Base-by-base conservation (phyloP, 202 grass and related monocot genomes). In the Carex arenaria region DNA sequence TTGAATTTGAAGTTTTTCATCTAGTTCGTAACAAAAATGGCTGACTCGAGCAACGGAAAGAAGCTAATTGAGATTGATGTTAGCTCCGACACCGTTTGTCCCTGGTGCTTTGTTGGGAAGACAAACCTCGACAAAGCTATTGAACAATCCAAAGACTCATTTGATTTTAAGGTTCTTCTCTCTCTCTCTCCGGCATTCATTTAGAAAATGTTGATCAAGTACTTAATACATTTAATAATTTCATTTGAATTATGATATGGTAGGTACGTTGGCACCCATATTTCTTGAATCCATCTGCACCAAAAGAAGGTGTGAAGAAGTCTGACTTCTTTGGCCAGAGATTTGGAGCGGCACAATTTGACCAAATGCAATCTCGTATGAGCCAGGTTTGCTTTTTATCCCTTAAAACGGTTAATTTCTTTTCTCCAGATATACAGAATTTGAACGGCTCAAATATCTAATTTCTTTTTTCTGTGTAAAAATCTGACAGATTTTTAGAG, bases 211-310 rank as follows among this genome's bases (percentile, higher is more conserved):
- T 38, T 36, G 52, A 17, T 32, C 10, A 31, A 55, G 28, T 17
- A 15, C 11, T 74, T 74, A 10, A 1, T 45, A 10, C 7, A 34
- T 47, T 26, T 42, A 53, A 49, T 53, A 22, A 69, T 80, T 62
- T 82, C 64, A 64, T 14, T 18, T 55, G 7, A 5, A 5, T 57
- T 19, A 34, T 89, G 64, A 49, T 51, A 78, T 80, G 10, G 34
- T 76, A 98, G 95, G 86, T 98, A n/a, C 86, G 80, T 34, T 98
- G 95, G 95, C 95, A 98, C 87, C 93, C 95, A 18, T 98, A 89
- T 81, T 93, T 93, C 80, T 80, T 95, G 4, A 89, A 95, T 68
- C 92, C 93, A 55, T 66, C 89, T 82, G 93, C 93, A 0, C 91
- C 91, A 40, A 95, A 92, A 72, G 95, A 98, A 90, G 95, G 92